Evolutionary conservation across 2,329 filamentous ascomycete species (phyloP).

Genomic region (Colletotrichum sp.): DNA sequence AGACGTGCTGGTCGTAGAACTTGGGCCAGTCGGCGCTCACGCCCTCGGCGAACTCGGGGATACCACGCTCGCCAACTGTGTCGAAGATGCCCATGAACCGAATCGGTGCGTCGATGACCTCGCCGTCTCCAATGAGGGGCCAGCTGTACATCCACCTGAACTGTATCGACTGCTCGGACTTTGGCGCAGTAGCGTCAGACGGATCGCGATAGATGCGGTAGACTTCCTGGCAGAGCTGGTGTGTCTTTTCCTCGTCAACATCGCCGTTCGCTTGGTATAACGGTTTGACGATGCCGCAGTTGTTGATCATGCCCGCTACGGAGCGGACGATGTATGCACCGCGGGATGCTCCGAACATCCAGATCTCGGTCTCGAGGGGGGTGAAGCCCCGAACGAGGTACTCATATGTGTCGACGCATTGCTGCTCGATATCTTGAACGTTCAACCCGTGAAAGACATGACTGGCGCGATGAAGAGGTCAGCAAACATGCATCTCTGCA

Average conservation of each 20-base stretch:
- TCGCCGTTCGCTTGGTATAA: not conserved
- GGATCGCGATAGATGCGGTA: conserved; percentile 27
- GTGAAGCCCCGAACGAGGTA: conserved; percentile 14
- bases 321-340: conserved; percentile 28
- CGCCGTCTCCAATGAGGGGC: conserved; percentile 11
- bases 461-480: not conserved
- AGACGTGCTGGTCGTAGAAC: conserved; percentile 28
- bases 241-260: conserved; percentile 1
- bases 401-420: conserved; percentile 23
- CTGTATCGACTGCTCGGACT: conserved; percentile 13
- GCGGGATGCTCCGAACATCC: conserved; percentile 31
- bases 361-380: conserved; percentile 21
- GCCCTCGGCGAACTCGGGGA: conserved; percentile 24
- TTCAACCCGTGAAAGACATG: not conserved
- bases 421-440: conserved; percentile 9
- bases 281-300: conserved; percentile 28
- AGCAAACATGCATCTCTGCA: not conserved
- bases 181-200: conserved; percentile 19
- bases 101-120: conserved; percentile 18
- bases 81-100: conserved; percentile 28
- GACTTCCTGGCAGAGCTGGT: conserved; percentile 22
- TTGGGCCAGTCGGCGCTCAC: conserved; percentile 27
- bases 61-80: conserved; percentile 25
- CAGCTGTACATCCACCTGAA: conserved; percentile 22
- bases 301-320: conserved; percentile 32